Percentiles rank a stretch among this genome's conserved stretches.
phyloP scores from a whole-genome alignment of 2,329 filamentous ascomycete species.

The Colletotrichum sp. region DNA sequence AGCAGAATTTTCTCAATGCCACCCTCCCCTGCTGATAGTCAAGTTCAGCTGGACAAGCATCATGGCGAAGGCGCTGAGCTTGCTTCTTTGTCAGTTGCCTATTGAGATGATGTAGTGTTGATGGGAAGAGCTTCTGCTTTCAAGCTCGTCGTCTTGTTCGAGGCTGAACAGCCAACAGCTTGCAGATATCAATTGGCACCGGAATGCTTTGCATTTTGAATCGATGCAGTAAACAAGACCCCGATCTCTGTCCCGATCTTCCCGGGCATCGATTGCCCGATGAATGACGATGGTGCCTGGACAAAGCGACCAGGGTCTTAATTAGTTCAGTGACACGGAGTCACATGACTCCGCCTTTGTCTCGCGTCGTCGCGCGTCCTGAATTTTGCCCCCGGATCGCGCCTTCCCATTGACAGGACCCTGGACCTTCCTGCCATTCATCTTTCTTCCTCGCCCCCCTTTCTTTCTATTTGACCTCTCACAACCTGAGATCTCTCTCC shows the following conservation, averaged over 20 bases:
- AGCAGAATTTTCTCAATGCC: background rate
- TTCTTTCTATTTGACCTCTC: background rate
- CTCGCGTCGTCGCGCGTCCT: constrained; percentile 33
- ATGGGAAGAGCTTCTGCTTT: background rate
- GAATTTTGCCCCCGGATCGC: background rate
- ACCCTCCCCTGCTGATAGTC: background rate
- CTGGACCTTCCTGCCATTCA: background rate
- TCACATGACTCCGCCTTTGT: constrained; percentile 37
- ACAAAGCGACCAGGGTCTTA: background rate
- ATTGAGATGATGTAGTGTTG: background rate
- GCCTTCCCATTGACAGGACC: background rate
- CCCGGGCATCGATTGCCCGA: background rate
- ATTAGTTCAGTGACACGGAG: constrained; percentile 13
- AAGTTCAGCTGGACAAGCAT: background rate
- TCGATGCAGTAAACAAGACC: background rate
- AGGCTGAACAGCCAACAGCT: background rate
- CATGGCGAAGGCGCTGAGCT: background rate
- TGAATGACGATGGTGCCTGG: constrained; percentile 1
- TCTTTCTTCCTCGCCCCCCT: background rate
- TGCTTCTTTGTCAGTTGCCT: background rate
- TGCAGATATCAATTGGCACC: background rate
- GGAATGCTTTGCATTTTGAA: background rate
- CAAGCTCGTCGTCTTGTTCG: background rate
- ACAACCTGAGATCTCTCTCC: background rate
- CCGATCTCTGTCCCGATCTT: constrained; percentile 4